Evolutionary conservation across 2,329 filamentous ascomycete species (phyloP).

Genomic region (Sordariomycetes sp.): DNA sequence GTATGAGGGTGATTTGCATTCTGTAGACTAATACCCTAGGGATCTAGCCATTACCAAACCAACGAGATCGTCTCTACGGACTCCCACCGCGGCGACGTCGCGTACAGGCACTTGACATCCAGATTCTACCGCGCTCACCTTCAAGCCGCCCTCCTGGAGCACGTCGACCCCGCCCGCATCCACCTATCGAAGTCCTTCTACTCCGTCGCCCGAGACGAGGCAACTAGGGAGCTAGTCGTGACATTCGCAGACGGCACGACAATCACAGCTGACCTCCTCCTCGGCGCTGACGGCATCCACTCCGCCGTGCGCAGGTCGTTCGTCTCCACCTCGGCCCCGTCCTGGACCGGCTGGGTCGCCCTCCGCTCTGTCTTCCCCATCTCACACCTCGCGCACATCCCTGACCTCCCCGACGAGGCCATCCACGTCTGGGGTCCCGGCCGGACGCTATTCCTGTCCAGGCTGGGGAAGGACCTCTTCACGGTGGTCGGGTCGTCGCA

Average conservation of each 20-base stretch:
- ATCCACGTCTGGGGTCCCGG: constrained; percentile 31
- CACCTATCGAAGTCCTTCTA: constrained; percentile 30
- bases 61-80: constrained; percentile 33
- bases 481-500: constrained; percentile 31
- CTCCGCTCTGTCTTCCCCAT: constrained; percentile 32
- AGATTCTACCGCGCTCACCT: constrained; percentile 37
- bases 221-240: constrained; percentile 16
- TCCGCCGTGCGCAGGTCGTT: constrained; percentile 33
- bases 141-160: constrained; percentile 32
- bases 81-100: constrained; percentile 23
- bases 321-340: constrained; percentile 24
- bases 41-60: constrained; percentile 25
- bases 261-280: constrained; percentile 31
- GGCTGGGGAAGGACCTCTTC: constrained; percentile 27
- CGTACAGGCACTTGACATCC: constrained; percentile 26
- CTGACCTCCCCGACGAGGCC: constrained; percentile 26
- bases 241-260: constrained; percentile 35
- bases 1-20: neutral
- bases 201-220: constrained; percentile 19
- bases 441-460: constrained; percentile 30
- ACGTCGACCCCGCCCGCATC: constrained; percentile 28
- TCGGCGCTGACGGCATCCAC: constrained; percentile 43
- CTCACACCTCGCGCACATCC: constrained; percentile 24
- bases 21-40: constrained; percentile 6
- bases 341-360: constrained; percentile 31